A percentile compares a stretch with the other conserved stretches of the same genome.
Conservation (phyloP, 345 rosid species). For the Mangifera indica region DNA sequence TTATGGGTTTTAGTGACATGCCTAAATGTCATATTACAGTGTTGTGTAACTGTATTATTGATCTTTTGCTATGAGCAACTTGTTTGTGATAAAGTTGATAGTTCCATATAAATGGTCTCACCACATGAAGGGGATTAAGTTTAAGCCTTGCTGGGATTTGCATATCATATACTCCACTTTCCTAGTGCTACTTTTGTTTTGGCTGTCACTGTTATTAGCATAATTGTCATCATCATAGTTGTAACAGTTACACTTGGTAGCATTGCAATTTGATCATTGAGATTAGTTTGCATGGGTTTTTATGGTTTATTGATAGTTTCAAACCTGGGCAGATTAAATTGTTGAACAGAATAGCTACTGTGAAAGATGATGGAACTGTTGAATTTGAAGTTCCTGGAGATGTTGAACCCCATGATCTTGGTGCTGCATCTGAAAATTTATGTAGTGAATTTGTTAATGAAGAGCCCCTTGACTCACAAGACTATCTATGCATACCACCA, state of each 20-base stretch:
- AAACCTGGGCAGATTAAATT: slow-evolving; percentile 64
- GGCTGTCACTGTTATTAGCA: slow-evolving; percentile 3
- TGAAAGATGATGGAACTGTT: slow-evolving; percentile 94
- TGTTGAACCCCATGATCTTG: slow-evolving; percentile 55
- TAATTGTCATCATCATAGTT: background rate
- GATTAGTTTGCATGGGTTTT: slow-evolving; percentile 1
- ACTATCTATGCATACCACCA: slow-evolving; percentile 65
- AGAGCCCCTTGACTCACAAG: slow-evolving; percentile 67
- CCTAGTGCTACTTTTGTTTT: background rate
- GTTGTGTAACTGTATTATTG: background rate
- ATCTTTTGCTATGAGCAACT: background rate
- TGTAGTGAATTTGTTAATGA: slow-evolving; percentile 41
- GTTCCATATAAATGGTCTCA: background rate
- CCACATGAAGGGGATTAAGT: background rate
- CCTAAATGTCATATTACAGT: background rate
- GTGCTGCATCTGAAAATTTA: slow-evolving; percentile 30
- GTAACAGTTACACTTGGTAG: background rate
- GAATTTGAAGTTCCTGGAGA: slow-evolving; percentile 86
- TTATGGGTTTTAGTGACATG: background rate
- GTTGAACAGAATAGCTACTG: slow-evolving; percentile 88
- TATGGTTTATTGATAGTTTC: slow-evolving; percentile 22
- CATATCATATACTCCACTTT: background rate
- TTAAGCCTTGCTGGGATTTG: background rate
- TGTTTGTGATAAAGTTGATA: background rate
- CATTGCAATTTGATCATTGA: slow-evolving; percentile 4